These are phyloP conservation scores for Cercospora beticola DNA, from an alignment of 2,329 filamentous ascomycete genomes.

Conservation along the genomic window DNA sequence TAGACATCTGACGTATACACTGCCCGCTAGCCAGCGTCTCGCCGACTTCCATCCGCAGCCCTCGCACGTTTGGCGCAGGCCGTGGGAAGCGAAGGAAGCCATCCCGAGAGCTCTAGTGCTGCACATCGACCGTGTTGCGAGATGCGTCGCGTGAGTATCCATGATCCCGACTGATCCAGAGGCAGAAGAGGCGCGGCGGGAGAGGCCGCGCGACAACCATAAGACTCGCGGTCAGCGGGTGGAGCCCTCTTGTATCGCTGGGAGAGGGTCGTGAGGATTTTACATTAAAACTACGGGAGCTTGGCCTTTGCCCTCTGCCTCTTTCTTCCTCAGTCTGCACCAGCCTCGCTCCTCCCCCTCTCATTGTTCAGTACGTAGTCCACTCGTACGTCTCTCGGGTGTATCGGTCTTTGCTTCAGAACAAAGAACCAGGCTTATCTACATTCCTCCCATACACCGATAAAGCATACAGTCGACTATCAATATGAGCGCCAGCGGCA, in stretches of 20 bases:
- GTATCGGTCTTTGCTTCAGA: background rate
- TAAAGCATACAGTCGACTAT: background rate
- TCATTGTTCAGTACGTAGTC: background rate
- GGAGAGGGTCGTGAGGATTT: conserved; percentile 9
- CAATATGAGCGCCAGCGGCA: conserved; percentile 51
- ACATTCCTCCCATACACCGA: background rate
- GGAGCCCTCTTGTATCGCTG: conserved; percentile 8
- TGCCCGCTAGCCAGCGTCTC: background rate
- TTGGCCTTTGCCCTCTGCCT: conserved; percentile 1
- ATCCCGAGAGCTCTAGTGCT: conserved; percentile 2
- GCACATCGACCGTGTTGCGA: background rate
- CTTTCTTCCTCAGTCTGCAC: background rate
- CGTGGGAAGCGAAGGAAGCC: conserved; percentile 9
- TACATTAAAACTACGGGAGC: background rate
- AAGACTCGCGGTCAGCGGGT: conserved; percentile 8
- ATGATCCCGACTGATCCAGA: conserved; percentile 2
- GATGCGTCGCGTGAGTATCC: background rate
- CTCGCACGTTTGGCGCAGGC: background rate
- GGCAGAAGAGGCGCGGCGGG: background rate
- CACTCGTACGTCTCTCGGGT: background rate
- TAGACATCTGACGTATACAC: conserved; percentile 6
- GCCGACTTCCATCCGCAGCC: conserved; percentile 12
- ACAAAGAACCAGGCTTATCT: background rate
- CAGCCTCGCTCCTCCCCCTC: background rate
- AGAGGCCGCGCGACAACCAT: background rate